phyloP scores from a whole-genome alignment of 2,329 filamentous ascomycete genomes.

The Myrmaecium sp. region DNA sequence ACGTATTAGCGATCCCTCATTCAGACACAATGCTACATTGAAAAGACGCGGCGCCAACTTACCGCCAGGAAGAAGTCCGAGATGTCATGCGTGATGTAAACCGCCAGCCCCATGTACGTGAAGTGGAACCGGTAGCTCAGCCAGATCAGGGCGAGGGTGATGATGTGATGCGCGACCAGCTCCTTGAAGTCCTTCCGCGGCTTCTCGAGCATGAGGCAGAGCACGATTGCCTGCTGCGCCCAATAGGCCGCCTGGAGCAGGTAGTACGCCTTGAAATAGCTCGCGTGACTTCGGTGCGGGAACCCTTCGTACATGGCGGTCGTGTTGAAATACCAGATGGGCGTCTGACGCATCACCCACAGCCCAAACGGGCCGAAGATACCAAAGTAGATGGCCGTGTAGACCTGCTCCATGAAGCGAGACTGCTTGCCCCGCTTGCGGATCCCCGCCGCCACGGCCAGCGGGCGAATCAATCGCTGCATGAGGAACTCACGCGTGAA shows the following conservation, averaged over 20 bases:
- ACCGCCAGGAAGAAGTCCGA: slow-evolving; percentile 91
- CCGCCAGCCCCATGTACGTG: slow-evolving; percentile 81
- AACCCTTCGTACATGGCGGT: slow-evolving; percentile 77
- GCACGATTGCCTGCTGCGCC: slow-evolving; percentile 82
- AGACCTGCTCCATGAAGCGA: slow-evolving; percentile 91
- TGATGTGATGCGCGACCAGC: slow-evolving; percentile 78
- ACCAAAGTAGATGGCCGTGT: slow-evolving; percentile 81
- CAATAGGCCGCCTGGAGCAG: slow-evolving; percentile 89
- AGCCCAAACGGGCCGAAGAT: slow-evolving; percentile 69
- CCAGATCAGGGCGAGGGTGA: slow-evolving; percentile 68
- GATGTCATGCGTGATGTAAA: slow-evolving; percentile 90
- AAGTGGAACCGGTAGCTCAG: slow-evolving; percentile 93
- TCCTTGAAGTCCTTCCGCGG: slow-evolving; percentile 91
- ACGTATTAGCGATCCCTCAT: slow-evolving; percentile 3
- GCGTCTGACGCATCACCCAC: slow-evolving; percentile 81
- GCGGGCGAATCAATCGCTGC: slow-evolving; percentile 69
- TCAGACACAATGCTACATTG: neutral
- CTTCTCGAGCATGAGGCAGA: slow-evolving; percentile 78
- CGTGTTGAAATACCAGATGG: slow-evolving; percentile 93
- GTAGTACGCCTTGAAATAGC: slow-evolving; percentile 85
- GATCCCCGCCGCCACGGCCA: slow-evolving; percentile 55
- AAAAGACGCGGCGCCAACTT: slow-evolving; percentile 21
- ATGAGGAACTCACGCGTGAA: slow-evolving; percentile 94
- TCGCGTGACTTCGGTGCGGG: slow-evolving; percentile 68
- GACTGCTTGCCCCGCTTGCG: slow-evolving; percentile 59